Base-by-base conservation (phyloP, 2,329 filamentous ascomycete genomes). In the Pseudogymnoascus sp. region DNA sequence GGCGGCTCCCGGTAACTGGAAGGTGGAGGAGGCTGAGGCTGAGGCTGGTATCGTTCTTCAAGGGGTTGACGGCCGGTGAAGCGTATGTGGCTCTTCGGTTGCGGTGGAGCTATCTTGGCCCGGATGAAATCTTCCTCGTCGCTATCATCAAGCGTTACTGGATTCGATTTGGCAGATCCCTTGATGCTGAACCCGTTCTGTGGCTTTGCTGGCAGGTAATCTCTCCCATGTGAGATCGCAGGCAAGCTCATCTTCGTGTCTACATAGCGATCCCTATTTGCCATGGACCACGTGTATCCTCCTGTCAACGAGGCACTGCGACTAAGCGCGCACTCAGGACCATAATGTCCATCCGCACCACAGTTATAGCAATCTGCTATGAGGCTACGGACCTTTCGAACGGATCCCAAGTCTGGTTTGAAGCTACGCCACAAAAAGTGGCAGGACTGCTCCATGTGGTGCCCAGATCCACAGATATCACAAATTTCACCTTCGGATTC, bases 381-480 rank as follows among this genome's bases (percentile, higher is more conserved):
- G 19, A 88, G 77, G 31, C 73, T 72, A 59, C 74, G 74, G 40
- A 87, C 83, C 65, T 78, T 84, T 63, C 75, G 77, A 59, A 79
- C 74, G 12, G 73, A 73, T 14, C 74, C 70, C 8, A 74, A 68
- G 12, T 75, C 72, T 2, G 77, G 78, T 11, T 75, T 72, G 70
- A 82, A 87, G 16, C 79, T 84, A 63, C 81, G 78, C 86, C 86
- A 90, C 24, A 87, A 75, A 59, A 79, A 76, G 61, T 82, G 79
- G 71, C 89, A 91, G 2, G 81, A 74, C 11, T 77, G 71, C 70
- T 90, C 88, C 7, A 80, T 68, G 68, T 91, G 89, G 7, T 80
- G 77, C 2, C 70, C 66, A 6, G 79, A 79, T 40, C 76, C 76
- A 72, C 89, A 91, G 35, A 85, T 76, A 10, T 83, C 82, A 71